Evolutionary conservation across 31 red algal genomes (phyloP), one percentile per base, ranked within the genome.

Genomic region (Endocladia muricata): DNA sequence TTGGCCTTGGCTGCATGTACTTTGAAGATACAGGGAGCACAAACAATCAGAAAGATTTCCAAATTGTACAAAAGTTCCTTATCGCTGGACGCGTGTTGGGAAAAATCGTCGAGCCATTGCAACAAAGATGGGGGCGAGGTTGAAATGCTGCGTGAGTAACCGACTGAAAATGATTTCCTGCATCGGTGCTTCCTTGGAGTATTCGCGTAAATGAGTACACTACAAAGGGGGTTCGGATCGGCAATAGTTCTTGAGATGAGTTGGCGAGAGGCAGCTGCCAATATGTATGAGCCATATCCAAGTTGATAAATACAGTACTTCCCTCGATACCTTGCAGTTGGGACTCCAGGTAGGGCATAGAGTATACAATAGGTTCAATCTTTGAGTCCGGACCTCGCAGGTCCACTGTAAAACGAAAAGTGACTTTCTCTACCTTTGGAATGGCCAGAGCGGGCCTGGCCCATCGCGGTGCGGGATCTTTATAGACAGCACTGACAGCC

Each of bases 331-430:
- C 22, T 41, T 64, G 26, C 3, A 78, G 47, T 19, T 57, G 43
- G 15, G 56, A 62, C 36, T 78, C 74, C 8, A 78, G 41, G 28
- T 78, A 37, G 30, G 58, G 74, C 55, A 78, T 78, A 5, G 74
- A 4, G 9, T 55, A 78, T 42, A 26, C 35, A 19, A 78, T 49
- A 4, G 74, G 74, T 23, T 54, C 48, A 2, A 59, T 78, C 9
- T 47, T 31, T 5, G 57, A 0, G 22, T 57, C 60, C 17, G 55
- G 0, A 22, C 49, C 72, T 8, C 51, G 4, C 48, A 76, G 36
- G 28, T 76, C 49, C 4, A 76, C 72, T 21, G 72, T 76, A 54
- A 76, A 76, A 37, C 72, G 15, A 25, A 76, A 36, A 40, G 5
- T 13, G 23, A 26, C 51, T 23, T 2, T 26, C 3, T 29, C 72